A percentile compares a stretch with the other conserved stretches of the same genome.
Evolutionary conservation across 352 stramenopile genomes (phyloP).

Genomic region (Phytophthora idaei): DNA sequence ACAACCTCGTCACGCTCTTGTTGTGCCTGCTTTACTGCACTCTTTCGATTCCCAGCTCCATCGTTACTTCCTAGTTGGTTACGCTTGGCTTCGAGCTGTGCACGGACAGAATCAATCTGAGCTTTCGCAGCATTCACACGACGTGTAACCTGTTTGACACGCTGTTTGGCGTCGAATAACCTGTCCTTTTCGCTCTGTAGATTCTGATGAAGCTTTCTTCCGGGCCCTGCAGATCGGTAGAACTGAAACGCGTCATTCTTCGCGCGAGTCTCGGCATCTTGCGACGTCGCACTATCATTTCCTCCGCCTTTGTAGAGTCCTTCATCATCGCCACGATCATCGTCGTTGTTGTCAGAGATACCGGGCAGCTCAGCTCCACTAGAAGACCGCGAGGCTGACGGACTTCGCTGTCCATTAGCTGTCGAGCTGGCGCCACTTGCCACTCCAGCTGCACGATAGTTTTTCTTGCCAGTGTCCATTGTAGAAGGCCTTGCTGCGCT

Average conservation of each 20-base stretch:
- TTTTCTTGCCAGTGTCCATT: constrained; percentile 61
- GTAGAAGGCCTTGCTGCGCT: constrained; percentile 62
- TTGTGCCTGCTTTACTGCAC: constrained; percentile 6
- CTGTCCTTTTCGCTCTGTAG: constrained; percentile 81
- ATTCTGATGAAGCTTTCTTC: constrained; percentile 61
- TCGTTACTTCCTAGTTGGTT: constrained; percentile 31
- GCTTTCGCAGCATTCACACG: constrained; percentile 83
- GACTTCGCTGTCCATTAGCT: constrained; percentile 39
- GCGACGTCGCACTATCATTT: constrained; percentile 6
- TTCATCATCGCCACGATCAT: constrained; percentile 29
- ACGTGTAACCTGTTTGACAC: constrained; percentile 69
- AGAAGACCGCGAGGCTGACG: constrained; percentile 35
- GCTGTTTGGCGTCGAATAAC: constrained; percentile 73
- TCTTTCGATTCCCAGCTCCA: constrained; percentile 3
- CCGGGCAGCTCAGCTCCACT: constrained; percentile 23
- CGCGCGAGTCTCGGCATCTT: constrained; percentile 25
- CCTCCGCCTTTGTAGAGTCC: constrained; percentile 11
- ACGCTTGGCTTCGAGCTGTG: constrained; percentile 71
- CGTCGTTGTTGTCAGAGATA: constrained; percentile 34
- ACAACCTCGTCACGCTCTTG: constrained; percentile 79
- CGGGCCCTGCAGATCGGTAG: constrained; percentile 58
- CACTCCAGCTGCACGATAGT: constrained; percentile 12
- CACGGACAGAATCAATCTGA: constrained; percentile 71
- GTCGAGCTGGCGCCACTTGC: constrained; percentile 7
- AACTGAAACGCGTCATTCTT: constrained; percentile 81